Conservation (phyloP, 1,284 basidiomycete species). For the Fomitiporia mediterranea region DNA sequence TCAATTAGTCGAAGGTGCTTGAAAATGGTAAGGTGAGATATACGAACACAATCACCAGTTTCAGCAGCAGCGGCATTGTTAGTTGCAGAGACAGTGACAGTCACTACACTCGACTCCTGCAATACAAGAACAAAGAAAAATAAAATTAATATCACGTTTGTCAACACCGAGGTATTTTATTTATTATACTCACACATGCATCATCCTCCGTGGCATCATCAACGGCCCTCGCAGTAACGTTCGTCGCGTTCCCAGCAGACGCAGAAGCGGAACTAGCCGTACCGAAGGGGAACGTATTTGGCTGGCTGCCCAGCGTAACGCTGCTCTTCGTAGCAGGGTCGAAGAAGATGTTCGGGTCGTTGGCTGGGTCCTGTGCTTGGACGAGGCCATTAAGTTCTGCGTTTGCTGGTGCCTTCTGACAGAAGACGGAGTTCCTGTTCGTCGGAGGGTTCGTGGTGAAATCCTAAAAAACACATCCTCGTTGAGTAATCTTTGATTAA, state of each 20-base stretch:
- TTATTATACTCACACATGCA: background rate
- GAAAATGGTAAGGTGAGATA: too few relatives aligned
- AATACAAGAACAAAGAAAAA: too few relatives aligned
- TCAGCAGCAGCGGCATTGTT: conserved; percentile 14
- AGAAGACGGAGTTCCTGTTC: conserved; percentile 39
- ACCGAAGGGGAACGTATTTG: conserved; percentile 49
- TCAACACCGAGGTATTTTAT: too few relatives aligned
- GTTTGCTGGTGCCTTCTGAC: conserved; percentile 37
- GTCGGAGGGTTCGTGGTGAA: conserved; percentile 49
- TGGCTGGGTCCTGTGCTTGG: conserved; percentile 39
- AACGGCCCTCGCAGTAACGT: background rate
- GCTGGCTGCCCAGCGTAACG: conserved; percentile 45
- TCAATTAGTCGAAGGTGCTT: background rate
- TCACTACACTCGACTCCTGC: conserved; percentile 24
- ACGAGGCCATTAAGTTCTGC: conserved; percentile 36
- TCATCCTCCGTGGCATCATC: conserved; percentile 23
- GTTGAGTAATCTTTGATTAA: background rate
- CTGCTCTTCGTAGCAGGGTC: conserved; percentile 44
- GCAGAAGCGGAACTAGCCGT: conserved; percentile 22
- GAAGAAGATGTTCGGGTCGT: conserved; percentile 46
- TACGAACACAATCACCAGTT: conserved; percentile 19
- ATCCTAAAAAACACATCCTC: conserved; percentile 34
- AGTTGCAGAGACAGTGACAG: conserved; percentile 22
- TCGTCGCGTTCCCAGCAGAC: background rate
- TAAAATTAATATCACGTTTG: too few relatives aligned